These are phyloP conservation scores for Kodamaea kaohsiungensis DNA, from an alignment of 805 yeast species.

Conservation along the genomic window DNA sequence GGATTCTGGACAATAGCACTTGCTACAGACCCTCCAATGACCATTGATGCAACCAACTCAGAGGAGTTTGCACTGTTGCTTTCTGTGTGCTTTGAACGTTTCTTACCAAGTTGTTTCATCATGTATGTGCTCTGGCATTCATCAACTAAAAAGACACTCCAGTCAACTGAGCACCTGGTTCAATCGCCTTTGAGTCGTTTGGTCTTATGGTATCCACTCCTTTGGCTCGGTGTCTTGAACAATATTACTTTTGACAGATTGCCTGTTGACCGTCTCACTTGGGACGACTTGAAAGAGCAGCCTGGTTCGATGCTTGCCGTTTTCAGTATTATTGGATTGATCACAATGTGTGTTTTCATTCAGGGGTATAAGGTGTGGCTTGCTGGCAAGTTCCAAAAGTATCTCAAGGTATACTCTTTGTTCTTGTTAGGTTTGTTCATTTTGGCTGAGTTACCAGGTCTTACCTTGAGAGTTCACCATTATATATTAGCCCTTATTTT, in stretches of 20 bases:
- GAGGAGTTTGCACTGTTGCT: conserved; percentile 60
- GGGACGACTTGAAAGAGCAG: conserved; percentile 67
- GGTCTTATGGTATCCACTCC: conserved; percentile 72
- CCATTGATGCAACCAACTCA: conserved; percentile 53
- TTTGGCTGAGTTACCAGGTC: conserved; percentile 57
- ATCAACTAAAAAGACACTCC: conserved; percentile 49
- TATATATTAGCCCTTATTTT: conserved; percentile 73
- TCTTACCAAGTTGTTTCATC: conserved; percentile 73
- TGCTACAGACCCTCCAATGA: conserved; percentile 76
- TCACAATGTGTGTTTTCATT: conserved; percentile 54
- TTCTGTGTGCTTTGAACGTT: conserved; percentile 70
- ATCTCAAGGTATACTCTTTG: conserved; percentile 52
- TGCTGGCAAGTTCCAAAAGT: conserved; percentile 65
- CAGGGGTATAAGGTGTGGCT: conserved; percentile 84
- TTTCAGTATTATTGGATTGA: conserved; percentile 44
- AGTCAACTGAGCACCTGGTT: background rate
- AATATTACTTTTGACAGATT: conserved; percentile 85
- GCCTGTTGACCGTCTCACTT: conserved; percentile 82
- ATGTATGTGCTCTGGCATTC: conserved; percentile 68
- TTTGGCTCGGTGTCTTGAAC: conserved; percentile 83
- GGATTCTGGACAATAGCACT: conserved; percentile 85
- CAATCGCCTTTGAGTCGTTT: conserved; percentile 44
- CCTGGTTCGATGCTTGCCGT: conserved; percentile 78
- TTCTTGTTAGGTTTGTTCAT: conserved; percentile 46
- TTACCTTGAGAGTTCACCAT: conserved; percentile 78